Percentiles rank a stretch among this genome's conserved stretches.
phyloP scores from a whole-genome alignment of 768 basidiomycete genomes.

The Trichaptum fuscoviolaceum region DNA sequence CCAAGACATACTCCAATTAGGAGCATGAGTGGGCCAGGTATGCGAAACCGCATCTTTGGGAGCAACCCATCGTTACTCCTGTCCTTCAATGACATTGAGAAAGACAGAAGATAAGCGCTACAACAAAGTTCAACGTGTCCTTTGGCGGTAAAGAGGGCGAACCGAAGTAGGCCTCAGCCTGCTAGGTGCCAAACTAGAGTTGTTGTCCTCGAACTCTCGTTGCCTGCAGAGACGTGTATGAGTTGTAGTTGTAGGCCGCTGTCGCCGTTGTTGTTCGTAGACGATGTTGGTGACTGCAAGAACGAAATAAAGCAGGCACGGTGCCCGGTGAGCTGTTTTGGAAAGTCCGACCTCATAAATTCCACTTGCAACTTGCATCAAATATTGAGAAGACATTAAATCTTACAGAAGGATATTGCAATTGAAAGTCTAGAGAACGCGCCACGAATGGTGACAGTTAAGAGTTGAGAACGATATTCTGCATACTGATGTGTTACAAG shows the following conservation, averaged over 20 bases:
- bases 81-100: background rate
- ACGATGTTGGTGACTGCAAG: no score
- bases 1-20: constrained; percentile 59
- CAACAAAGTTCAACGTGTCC: background rate
- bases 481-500: no score
- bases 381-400: no score
- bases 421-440: no score
- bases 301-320: no score
- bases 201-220: background rate
- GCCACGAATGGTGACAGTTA: no score
- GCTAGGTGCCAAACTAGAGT: no score
- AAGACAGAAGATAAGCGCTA: background rate
- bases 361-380: no score
- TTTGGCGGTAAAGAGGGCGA: background rate
- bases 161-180: background rate
- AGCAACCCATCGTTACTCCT: background rate
- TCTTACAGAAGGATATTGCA: no score
- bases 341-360: no score
- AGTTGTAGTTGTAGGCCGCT: background rate
- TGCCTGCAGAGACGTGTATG: background rate
- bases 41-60: constrained; percentile 17
- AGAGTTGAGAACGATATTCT: no score
- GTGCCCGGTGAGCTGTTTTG: no score
- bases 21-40: constrained; percentile 53
- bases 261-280: background rate